Evolutionary conservation across 2,329 filamentous ascomycete genomes (phyloP), one percentile per base, ranked within the genome.

Genomic region (Fusarium zealandicum): DNA sequence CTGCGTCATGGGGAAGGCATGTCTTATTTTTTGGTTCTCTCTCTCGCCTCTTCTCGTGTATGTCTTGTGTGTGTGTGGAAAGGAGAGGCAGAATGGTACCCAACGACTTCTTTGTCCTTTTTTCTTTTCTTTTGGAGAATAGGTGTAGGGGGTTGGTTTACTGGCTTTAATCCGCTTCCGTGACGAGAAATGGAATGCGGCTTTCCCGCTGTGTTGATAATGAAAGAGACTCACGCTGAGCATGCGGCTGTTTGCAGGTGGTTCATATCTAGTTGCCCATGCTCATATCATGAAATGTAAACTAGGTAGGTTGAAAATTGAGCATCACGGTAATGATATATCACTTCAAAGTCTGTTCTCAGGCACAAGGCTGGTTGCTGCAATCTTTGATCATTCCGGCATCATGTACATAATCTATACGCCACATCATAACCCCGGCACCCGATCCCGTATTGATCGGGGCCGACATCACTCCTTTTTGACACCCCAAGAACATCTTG

Each of bases 371-470:
- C 22, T 25, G 22, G 17, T 37, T 40, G 50, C 36, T 60, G 50
- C 62, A 62, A 55, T 64, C 8, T 46, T 69, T 65, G 49, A 53
- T 65, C 66, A 66, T 68, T 69, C 61, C 59, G 64, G 61, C 63
- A 65, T 69, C 61, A 65, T 63, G 52, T 69, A 69, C 64, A 68
- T 61, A 59, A 54, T 46, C 63, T 61, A 57, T 65, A 59, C 66
- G 61, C 63, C 54, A 66, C 44, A 57, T 64, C 59, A 66, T 62
- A 63, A 60, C 58, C 54, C 46, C 41, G 56, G 49, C 46, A 54
- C 60, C 57, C 56, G 52, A 64, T 57, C 37, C 56, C 51, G 57
- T 35, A 39, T 50, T 35, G 27, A 53, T 45, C 46, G 44, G 52
- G 57, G 43, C 54, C 53, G 47, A 48, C 51, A 52, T 48, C 57